Evolutionary conservation across 2,329 filamentous ascomycete genomes (phyloP), one percentile per base, ranked within the genome.

Genomic region (Pestalotiopsis sp.): DNA sequence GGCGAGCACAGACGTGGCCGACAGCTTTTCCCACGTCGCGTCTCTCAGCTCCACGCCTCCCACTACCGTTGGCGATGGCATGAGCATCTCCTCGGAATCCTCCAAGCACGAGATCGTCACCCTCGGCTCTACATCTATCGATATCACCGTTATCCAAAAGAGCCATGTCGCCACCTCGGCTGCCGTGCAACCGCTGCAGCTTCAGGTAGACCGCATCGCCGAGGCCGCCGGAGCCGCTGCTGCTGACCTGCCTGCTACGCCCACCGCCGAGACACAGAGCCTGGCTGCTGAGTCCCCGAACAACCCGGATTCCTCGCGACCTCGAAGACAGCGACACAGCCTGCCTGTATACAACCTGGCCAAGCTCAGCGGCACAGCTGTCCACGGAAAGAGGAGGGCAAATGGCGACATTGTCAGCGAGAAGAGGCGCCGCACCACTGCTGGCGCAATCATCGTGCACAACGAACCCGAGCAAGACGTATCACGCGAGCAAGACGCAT

Each of bases 331-430:
- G 49, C 85, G 87, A 71, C 75, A 81, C n/a, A 85, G 84, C 66
- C 82, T 89, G 20, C 85, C 87, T 13, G 87, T 90, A 17, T 94
- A 94, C 81, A 94, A 94, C 74, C 81, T 92, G 17, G 84, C 88
- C 71, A 85, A 87, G 73, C 83, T 92, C 65, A 86, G 85, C 69
- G 90, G 90, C 72, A 92, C 88, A 62, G 85, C 86, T 36, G 84
- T 86, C 58, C 89, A 91, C 72, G 89, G 86, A 65, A 88, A 86
- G 73, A 85, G 81, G 80, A 84, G 81, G 79, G 78, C 84, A 59
- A 88, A 86, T 61, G 84, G 86, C 69, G 86, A 88, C 71, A 73
- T 78, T 31, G 82, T 84, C 12, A 76, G 79, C 39, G 78, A 84
- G 52, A 62, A 66, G 31, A 81, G 83, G 70, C 82, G 82, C 65